phyloP scores from a whole-genome alignment of 2,329 filamentous ascomycete genomes.

The Pyricularia grisea region DNA sequence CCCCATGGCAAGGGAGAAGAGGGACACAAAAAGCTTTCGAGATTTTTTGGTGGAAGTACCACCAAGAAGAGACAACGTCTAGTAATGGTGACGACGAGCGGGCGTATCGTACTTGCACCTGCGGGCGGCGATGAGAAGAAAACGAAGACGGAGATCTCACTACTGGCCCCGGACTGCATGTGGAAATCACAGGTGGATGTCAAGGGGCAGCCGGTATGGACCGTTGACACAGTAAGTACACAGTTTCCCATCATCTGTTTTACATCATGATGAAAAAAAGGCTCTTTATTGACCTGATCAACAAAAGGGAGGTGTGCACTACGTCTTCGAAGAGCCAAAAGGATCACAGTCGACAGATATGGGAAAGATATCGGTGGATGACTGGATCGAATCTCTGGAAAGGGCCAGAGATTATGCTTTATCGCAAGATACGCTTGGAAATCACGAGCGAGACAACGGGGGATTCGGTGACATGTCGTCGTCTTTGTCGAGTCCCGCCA shows the following conservation, averaged over 20 bases:
- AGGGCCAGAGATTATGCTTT: constrained; percentile 76
- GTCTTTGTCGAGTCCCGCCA: constrained; percentile 65
- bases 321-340: constrained; percentile 90
- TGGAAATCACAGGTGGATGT: constrained; percentile 75
- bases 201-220: constrained; percentile 85
- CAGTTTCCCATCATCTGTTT: not conserved
- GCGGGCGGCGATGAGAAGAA: constrained; percentile 94
- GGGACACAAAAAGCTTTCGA: constrained; percentile 77
- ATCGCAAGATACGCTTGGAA: constrained; percentile 58
- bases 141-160: constrained; percentile 82
- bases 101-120: constrained; percentile 79
- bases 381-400: constrained; percentile 88
- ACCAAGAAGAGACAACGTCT: constrained; percentile 88
- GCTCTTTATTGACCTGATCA: not conserved
- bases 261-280: not conserved
- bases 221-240: constrained; percentile 78
- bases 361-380: constrained; percentile 63
- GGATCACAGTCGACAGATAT: constrained; percentile 51
- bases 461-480: constrained; percentile 62
- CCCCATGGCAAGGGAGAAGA: constrained; percentile 64
- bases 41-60: constrained; percentile 86
- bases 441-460: constrained; percentile 50
- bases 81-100: constrained; percentile 91
- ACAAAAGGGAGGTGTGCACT: constrained; percentile 74
- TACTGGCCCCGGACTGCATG: constrained; percentile 63